Conservation (phyloP, 1,139 yeast genomes). For the Candida smagusa region DNA sequence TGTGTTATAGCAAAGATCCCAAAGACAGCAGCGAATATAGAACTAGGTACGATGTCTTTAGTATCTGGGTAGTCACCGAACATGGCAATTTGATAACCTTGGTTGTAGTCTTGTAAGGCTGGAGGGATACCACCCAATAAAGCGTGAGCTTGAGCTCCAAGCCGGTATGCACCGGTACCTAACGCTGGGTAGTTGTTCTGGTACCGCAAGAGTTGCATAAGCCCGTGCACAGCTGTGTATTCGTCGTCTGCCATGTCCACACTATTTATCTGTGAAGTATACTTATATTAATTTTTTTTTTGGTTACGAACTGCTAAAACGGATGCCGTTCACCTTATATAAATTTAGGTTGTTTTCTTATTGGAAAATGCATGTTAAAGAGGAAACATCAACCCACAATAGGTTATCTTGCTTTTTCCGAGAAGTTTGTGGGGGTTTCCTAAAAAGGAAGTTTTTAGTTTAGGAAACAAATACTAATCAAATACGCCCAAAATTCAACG, state of each 20-base stretch:
- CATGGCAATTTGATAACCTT: conserved; percentile 23
- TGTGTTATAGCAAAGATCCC: conserved; percentile 25
- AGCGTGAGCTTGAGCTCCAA: conserved; percentile 18
- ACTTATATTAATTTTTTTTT: no score
- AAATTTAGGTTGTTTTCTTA: no score
- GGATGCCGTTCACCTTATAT: no score
- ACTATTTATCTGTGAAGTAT: no score
- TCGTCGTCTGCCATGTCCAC: conserved; percentile 3
- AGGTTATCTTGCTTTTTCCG: not conserved
- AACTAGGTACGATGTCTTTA: conserved; percentile 29
- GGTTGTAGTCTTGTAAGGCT: conserved; percentile 18
- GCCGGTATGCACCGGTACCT: conserved; percentile 19
- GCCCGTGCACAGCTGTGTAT: conserved; percentile 21
- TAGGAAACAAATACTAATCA: no score
- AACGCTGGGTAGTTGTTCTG: conserved; percentile 16
- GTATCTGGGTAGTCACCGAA: conserved; percentile 36
- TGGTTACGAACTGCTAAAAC: no score
- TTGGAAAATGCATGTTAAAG: no score
- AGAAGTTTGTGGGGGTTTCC: not conserved
- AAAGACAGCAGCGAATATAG: conserved; percentile 30
- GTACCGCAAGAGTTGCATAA: conserved; percentile 15
- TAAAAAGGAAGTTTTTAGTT: not conserved
- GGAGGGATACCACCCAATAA: conserved; percentile 25
- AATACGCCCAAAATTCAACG: no score
- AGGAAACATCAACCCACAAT: no score